These are phyloP conservation scores for Coniella lustricola DNA, from an alignment of 2,329 filamentous ascomycete species.

Conservation along the genomic window DNA sequence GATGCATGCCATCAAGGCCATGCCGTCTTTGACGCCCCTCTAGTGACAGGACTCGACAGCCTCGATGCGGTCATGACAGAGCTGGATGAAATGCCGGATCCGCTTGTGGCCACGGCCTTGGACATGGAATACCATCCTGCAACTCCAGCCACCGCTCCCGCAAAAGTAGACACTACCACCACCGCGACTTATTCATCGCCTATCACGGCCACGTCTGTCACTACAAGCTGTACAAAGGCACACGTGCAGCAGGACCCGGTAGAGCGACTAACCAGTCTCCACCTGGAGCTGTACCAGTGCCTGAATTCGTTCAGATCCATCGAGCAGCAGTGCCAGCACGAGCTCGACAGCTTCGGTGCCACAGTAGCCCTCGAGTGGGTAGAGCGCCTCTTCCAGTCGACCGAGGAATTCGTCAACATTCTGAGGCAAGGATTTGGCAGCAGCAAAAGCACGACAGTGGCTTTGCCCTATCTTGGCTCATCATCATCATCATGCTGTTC, in stretches of 20 bases:
- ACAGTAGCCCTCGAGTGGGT: background rate
- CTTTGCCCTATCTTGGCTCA: no score
- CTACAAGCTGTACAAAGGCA: background rate
- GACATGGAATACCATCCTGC: background rate
- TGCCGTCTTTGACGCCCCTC: background rate
- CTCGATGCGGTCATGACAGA: background rate
- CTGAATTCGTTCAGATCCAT: background rate
- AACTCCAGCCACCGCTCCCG: background rate
- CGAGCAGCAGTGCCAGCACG: background rate
- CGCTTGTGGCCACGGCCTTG: background rate
- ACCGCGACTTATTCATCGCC: background rate
- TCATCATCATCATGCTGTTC: no score
- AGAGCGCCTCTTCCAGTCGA: background rate
- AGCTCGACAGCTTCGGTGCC: background rate
- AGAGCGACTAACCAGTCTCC: background rate
- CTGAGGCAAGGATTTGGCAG: background rate
- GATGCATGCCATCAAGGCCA: background rate
- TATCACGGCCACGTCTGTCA: background rate
- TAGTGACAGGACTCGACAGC: background rate
- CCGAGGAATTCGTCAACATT: background rate
- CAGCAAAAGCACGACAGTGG: background rate
- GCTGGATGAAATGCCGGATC: background rate
- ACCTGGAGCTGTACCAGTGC: conserved; percentile 2
- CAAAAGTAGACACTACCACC: background rate
- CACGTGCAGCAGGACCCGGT: background rate